Conservation (phyloP, 202 grass and related monocot species). For the Schoenoplectus triqueter region DNA sequence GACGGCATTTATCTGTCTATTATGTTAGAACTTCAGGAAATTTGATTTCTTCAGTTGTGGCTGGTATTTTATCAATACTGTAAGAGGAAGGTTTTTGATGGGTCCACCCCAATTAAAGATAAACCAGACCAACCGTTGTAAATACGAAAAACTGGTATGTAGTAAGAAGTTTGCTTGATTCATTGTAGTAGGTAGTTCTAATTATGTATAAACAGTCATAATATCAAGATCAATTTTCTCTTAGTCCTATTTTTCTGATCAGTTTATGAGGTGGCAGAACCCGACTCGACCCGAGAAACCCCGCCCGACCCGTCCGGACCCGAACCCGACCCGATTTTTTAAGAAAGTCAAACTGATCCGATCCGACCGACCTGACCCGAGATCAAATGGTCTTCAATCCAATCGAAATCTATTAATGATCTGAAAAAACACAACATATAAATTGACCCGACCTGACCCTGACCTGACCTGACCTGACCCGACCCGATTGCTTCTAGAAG, state of each 20-base stretch:
- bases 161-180: neutral
- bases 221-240: slow-evolving; percentile 7
- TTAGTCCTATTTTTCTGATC: neutral
- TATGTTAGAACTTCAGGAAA: neutral
- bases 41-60: neutral
- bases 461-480: no score
- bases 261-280: no score
- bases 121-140: neutral
- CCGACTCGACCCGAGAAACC: no score
- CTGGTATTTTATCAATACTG: neutral
- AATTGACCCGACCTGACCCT: no score
- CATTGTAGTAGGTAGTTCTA: slow-evolving; percentile 16
- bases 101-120: neutral
- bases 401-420: no score
- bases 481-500: no score
- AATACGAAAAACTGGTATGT: neutral
- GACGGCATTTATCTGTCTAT: neutral
- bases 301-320: no score
- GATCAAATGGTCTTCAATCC: no score
- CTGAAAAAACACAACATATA: no score
- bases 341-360: no score
- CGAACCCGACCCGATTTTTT: no score
- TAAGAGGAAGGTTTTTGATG: neutral
- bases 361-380: no score
- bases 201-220: slow-evolving; percentile 8